Percentiles rank a stretch among this genome's conserved stretches.
Evolutionary conservation across 73 alveolate species (phyloP).

Genomic region (Urostyla sp.): DNA sequence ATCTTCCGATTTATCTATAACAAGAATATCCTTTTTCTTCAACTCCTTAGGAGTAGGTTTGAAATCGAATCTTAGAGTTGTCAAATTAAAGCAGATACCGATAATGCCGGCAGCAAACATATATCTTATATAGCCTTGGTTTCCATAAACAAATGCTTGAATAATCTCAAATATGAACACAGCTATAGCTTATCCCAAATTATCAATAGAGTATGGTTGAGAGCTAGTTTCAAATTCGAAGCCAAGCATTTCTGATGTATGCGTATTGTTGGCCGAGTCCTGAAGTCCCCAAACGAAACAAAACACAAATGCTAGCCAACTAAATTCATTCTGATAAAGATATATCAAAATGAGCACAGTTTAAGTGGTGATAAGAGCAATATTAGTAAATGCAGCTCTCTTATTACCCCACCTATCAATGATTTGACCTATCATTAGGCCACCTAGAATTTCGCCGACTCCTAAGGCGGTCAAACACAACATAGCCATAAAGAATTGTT

Average conservation of each 20-base stretch:
- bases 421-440: slow-evolving; percentile 31
- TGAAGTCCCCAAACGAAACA: slow-evolving; percentile 27
- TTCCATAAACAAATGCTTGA: slow-evolving; percentile 8
- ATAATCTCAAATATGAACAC: slow-evolving; percentile 5
- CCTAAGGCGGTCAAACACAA: slow-evolving; percentile 27
- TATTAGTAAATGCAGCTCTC: background rate
- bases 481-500: slow-evolving; percentile 3
- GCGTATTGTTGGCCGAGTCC: slow-evolving; percentile 10
- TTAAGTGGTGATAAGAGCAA: background rate
- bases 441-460: slow-evolving; percentile 31
- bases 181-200: slow-evolving; percentile 4
- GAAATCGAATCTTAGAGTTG: background rate
- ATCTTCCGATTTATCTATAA: too few species aligned
- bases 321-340: background rate
- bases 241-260: slow-evolving; percentile 50
- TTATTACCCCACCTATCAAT: slow-evolving; percentile 9
- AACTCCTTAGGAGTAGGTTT: too few species aligned
- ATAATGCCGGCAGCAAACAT: background rate
- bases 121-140: background rate
- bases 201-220: slow-evolving; percentile 11
- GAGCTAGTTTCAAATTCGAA: slow-evolving; percentile 32
- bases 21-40: background rate
- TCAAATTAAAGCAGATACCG: slow-evolving; percentile 2
- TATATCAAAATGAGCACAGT: background rate
- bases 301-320: slow-evolving; percentile 8